A percentile compares a stretch with the other conserved stretches of the same genome.
phyloP scores from a whole-genome alignment of 208 protist genomes.

The Leishmania tarentolae region DNA sequence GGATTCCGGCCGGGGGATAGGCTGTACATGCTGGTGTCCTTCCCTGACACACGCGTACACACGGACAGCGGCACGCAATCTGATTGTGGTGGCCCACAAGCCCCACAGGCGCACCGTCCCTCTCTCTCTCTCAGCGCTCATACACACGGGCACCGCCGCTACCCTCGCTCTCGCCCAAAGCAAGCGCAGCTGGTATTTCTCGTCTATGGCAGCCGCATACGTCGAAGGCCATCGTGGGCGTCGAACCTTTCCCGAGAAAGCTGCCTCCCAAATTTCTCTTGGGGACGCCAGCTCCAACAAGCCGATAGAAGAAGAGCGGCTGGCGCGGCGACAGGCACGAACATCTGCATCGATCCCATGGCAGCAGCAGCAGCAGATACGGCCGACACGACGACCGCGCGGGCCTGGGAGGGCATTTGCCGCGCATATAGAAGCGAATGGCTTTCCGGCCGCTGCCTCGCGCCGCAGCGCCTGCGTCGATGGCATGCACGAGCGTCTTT shows the following conservation, averaged over 20 bases:
- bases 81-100: background rate
- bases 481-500: conserved; percentile 10
- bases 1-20: background rate
- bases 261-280: conserved; percentile 9
- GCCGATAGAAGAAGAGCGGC: background rate
- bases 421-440: conserved; percentile 37
- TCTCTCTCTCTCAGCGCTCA: background rate
- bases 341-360: background rate
- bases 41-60: background rate
- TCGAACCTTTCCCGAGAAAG: conserved; percentile 8
- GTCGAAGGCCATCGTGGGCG: conserved; percentile 11
- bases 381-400: conserved; percentile 25
- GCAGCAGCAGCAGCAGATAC: background rate
- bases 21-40: background rate
- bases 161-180: background rate
- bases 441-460: conserved; percentile 38
- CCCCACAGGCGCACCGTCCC: background rate
- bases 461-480: conserved; percentile 18
- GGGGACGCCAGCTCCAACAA: conserved; percentile 1
- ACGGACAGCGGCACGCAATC: background rate
- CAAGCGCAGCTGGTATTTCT: background rate
- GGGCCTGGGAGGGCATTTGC: conserved; percentile 46
- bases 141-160: background rate
- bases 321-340: background rate
- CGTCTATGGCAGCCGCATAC: conserved; percentile 3